A percentile compares a stretch with the other conserved stretches of the same genome.
These are phyloP conservation scores for Exophiala dermatitidis DNA, from an alignment of 2,329 filamentous ascomycete species.

Conservation along the genomic window DNA sequence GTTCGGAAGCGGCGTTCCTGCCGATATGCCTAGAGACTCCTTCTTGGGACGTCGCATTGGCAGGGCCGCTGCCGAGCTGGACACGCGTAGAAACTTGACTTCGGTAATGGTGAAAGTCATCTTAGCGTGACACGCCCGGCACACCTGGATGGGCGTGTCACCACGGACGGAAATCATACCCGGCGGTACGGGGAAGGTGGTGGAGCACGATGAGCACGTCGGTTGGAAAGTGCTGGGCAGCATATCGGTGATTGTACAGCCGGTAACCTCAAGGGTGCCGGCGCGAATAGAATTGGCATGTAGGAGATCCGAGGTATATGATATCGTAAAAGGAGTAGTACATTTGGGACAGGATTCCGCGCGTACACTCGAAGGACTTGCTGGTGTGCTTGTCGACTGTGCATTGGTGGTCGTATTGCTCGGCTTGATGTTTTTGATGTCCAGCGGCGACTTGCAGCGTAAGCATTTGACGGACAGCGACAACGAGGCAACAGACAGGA, in stretches of 20 bases:
- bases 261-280: constrained; percentile 69
- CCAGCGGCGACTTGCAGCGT: constrained; percentile 66
- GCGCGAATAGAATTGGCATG: constrained; percentile 67
- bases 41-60: constrained; percentile 28
- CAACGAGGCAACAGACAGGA: constrained; percentile 61
- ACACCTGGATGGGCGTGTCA: constrained; percentile 65
- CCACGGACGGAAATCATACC: constrained; percentile 67
- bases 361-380: constrained; percentile 15
- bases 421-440: constrained; percentile 60
- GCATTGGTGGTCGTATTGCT: constrained; percentile 29
- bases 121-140: constrained; percentile 69
- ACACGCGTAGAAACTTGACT: constrained; percentile 68
- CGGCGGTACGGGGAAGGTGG: constrained; percentile 47
- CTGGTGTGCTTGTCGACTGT: constrained; percentile 16
- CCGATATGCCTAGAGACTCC: constrained; percentile 49
- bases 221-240: constrained; percentile 73
- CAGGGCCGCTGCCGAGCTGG: constrained; percentile 32
- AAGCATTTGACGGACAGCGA: constrained; percentile 69
- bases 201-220: constrained; percentile 70
- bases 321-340: constrained; percentile 31
- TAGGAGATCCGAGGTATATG: constrained; percentile 61
- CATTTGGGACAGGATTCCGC: constrained; percentile 51
- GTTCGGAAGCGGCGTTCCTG: constrained; percentile 48
- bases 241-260: constrained; percentile 68
- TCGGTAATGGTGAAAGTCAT: constrained; percentile 74